Base-by-base conservation (phyloP, 371 early-diverging fungal species). In the Mucor sp. region DNA sequence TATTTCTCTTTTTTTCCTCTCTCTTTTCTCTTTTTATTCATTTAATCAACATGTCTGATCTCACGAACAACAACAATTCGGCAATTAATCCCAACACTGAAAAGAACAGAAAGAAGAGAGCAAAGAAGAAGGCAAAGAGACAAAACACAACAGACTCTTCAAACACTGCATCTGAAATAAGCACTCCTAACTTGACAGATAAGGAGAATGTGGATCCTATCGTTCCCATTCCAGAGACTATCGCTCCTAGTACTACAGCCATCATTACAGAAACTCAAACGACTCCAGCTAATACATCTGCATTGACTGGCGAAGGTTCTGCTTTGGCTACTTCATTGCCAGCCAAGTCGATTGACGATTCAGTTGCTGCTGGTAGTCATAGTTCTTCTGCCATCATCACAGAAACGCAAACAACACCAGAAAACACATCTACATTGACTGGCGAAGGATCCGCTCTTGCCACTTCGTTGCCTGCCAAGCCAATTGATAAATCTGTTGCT, bases 41-140 rank as follows among this genome's bases (percentile, higher is more conserved):
- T 32, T 15, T 33, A 39, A 64, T 27, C 7, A 53, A 57, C 55
- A 67, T 60, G 60, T 50, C 60, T 35, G 63, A 47, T 30, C 47
- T 66, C 32, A 41, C 44, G 15, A 44, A 55, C 30, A 30, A 23
- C 8, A 56, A 12, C 23, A 63, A 37, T 23, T 56, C 59, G 58
- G 41, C 63, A 58, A 63, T 37, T 50, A 60, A 43, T 47, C 17
- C 66, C 5, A 48, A 60, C 14, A 27, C 53, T 17, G 59, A 60
- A 56, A 68, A 60, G 23, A 68, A 63, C 21, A 68, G 53, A 41
- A 68, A 68, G 30, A 69, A 69, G 35, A 69, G 48, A 41, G 44
- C 55, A 19, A 67, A 69, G 35, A 69, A 69, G 60, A 69, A 69
- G 43, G 57, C 39, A 14, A 65, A 65, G 50, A 62, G 57, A 15